Conservation (phyloP, 2,329 filamentous ascomycete species). For the Sclerotinia sclerotiorum region DNA sequence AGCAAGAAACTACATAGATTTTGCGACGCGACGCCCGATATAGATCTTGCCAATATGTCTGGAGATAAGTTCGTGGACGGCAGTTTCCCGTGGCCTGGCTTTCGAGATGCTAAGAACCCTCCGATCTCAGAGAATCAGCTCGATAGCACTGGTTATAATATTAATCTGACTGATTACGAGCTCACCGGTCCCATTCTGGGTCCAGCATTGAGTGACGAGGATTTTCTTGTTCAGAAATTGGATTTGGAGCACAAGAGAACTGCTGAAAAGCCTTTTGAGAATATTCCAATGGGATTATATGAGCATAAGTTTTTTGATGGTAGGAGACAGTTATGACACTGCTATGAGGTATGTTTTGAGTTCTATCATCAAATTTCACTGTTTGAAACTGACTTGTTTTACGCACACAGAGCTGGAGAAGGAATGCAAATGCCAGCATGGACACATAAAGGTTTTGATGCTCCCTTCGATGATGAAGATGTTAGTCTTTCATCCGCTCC, state of each 20-base stretch:
- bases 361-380: too few species aligned
- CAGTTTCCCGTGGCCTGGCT: neutral
- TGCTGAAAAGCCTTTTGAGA: neutral
- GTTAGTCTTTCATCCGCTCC: neutral
- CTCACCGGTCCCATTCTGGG: neutral
- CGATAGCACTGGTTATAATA: neutral
- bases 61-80: neutral
- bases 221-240: neutral
- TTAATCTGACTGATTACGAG: neutral
- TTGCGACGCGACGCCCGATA: neutral
- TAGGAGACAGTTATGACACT: neutral
- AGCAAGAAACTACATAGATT: neutral
- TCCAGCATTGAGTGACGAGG: neutral
- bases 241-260: neutral
- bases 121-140: neutral
- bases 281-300: neutral
- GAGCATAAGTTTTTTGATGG: neutral
- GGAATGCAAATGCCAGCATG: neutral
- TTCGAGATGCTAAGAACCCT: neutral
- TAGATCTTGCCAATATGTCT: conserved; percentile 4
- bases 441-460: neutral
- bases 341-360: neutral
- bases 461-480: neutral
- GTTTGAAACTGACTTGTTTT: neutral
- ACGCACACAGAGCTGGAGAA: neutral